A percentile compares a stretch with the other conserved stretches of the same genome.
phyloP scores from a whole-genome alignment of 441 rosid genomes.

The Aleurites moluccanus region DNA sequence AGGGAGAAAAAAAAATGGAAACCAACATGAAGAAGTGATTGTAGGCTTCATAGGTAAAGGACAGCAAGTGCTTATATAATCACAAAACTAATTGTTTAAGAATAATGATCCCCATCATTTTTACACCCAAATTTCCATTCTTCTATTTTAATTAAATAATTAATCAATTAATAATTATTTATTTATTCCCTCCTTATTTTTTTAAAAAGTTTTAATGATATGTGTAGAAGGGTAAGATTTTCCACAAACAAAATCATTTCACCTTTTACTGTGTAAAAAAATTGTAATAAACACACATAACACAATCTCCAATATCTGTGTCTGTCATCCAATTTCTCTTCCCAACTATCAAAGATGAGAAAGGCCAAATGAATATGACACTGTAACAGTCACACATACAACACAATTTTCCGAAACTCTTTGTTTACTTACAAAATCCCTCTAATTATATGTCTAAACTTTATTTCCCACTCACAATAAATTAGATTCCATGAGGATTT shows the following conservation, averaged over 20 bases:
- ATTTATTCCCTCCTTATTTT: constrained; percentile 7
- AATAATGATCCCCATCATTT: constrained; percentile 52
- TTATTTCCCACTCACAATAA: not conserved
- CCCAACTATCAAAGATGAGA: not conserved
- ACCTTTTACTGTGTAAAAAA: constrained; percentile 39
- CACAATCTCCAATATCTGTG: constrained; percentile 28
- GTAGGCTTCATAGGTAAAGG: constrained; percentile 12
- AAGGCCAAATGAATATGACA: constrained; percentile 35
- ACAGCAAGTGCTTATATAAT: constrained; percentile 18
- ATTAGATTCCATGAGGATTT: not conserved
- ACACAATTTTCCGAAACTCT: constrained; percentile 24
- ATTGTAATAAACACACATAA: not conserved
- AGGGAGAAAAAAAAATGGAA: not conserved
- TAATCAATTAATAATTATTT: not conserved
- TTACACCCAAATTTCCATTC: constrained; percentile 11
- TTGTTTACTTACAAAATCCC: not conserved
- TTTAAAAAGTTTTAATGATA: not conserved
- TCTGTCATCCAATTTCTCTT: constrained; percentile 33
- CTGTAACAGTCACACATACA: not conserved
- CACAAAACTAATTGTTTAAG: constrained; percentile 47
- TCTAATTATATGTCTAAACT: not conserved
- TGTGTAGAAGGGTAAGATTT: constrained; percentile 10
- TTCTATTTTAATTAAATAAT: not conserved
- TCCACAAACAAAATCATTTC: constrained; percentile 42
- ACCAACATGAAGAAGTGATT: not conserved